Evolutionary conservation across 179 eudicot species (phyloP).

Genomic region (Drosera spatulata): DNA sequence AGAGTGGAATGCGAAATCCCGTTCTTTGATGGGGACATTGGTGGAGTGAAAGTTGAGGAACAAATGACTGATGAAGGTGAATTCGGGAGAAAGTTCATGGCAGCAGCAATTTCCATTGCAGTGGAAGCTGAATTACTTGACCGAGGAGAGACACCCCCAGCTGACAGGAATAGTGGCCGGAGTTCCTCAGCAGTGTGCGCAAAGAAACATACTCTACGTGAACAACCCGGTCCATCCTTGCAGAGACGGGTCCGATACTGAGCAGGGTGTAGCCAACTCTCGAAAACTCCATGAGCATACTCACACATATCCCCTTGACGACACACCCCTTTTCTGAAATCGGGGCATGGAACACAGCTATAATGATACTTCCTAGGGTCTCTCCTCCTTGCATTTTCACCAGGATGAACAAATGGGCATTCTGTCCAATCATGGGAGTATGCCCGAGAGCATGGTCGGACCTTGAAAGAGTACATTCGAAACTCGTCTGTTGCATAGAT

Average conservation of each 20-base stretch:
- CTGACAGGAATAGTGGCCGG: slow-evolving; percentile 51
- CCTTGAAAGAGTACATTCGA: slow-evolving; percentile 59
- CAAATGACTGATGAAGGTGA: slow-evolving; percentile 43
- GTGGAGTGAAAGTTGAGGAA: slow-evolving; percentile 27
- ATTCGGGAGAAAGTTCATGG: slow-evolving; percentile 38
- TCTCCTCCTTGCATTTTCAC: slow-evolving; percentile 66
- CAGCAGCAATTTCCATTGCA: slow-evolving; percentile 48
- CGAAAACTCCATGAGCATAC: slow-evolving; percentile 66
- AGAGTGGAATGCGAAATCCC: slow-evolving; percentile 18
- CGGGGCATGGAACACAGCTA: slow-evolving; percentile 80
- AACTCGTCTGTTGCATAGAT: slow-evolving; percentile 60
- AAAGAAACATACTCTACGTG: slow-evolving; percentile 62
- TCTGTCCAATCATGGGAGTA: slow-evolving; percentile 80
- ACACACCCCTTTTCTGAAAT: slow-evolving; percentile 66
- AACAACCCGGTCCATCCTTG: slow-evolving; percentile 49
- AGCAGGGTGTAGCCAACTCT: slow-evolving; percentile 58
- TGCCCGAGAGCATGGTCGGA: slow-evolving; percentile 67
- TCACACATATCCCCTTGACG: slow-evolving; percentile 62
- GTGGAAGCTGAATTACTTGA: slow-evolving; percentile 23
- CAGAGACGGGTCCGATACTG: slow-evolving; percentile 59
- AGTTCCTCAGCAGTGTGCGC: slow-evolving; percentile 60
- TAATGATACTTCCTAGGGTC: slow-evolving; percentile 67
- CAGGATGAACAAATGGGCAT: slow-evolving; percentile 75
- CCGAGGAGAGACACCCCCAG: slow-evolving; percentile 54
- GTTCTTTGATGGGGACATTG: slow-evolving; percentile 20